Base-by-base conservation (phyloP, 108 stramenopile species). In the Skeletonema potamos region DNA sequence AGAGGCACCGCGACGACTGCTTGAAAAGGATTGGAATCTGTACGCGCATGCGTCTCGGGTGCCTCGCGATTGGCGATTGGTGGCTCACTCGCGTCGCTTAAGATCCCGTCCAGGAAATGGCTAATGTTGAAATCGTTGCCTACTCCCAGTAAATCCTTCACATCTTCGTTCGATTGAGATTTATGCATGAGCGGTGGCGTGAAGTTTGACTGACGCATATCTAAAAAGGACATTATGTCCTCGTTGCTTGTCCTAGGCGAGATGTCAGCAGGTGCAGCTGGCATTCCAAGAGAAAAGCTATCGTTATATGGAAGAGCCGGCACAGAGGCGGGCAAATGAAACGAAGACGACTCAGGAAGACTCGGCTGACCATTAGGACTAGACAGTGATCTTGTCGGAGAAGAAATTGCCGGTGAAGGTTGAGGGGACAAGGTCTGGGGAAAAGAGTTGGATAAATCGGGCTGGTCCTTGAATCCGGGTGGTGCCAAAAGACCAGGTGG, bases 401-500 rank as follows among this genome's bases (percentile, higher is more conserved):
- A 61, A 20, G 33, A 24, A 29, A 66, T 55, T 20, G 70, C 24
- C 17, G 51, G 32, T n/a, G 66, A 72, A 32, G 15, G 36, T 32
- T 62, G 51, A 6, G 70, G 77, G 12, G 77, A 72, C 9, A 66
- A 55, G 13, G 62, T 39, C 26, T 58, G 63, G 13, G 77, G 48
- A 32, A 54, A 48, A n/a, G 63, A 64, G 30, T 48, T 65, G 37
- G 69, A 64, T 43, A 43, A 57, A 51, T 22, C 41, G 7, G 67
- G 62, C 27, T 61, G 68, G 29, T 62, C 68, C 15, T 39, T 33
- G 60, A 79, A 79, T 41, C 78, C 78, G 51, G 78, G 78, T 17
- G 78, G 78, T 41, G 78, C 70, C 62, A 64, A 67, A 10, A 79
- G 67, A 29, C 78, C 78, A 27, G 71, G 78, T 13, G 78, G 78